These are phyloP conservation scores for Musa beccarii DNA, from an alignment of 176 grass and related monocot genomes.

Conservation along the genomic window DNA sequence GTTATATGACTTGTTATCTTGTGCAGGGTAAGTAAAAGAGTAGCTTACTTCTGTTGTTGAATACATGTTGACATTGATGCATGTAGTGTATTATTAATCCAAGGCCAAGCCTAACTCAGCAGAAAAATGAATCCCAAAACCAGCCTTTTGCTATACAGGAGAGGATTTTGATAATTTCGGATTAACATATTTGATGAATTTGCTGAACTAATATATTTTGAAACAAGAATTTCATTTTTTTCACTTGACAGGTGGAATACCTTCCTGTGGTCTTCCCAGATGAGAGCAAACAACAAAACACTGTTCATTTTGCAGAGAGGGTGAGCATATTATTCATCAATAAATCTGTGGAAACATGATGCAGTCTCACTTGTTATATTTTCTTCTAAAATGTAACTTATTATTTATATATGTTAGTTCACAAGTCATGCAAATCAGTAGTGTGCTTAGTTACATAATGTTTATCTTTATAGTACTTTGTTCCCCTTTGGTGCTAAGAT, in stretches of 20 bases:
- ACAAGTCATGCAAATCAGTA: too few species aligned
- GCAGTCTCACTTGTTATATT: background rate
- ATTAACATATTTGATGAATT: background rate
- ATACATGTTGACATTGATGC: too few species aligned
- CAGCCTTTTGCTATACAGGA: background rate
- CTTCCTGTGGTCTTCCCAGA: constrained; percentile 73
- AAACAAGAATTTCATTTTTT: constrained; percentile 6
- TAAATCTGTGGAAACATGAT: background rate
- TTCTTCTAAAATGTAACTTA: background rate
- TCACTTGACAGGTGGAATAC: constrained; percentile 72
- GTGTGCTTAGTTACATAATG: background rate
- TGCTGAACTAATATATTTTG: background rate
- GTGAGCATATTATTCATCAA: constrained; percentile 25
- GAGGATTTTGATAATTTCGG: background rate
- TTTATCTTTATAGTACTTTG: background rate
- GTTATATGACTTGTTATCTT: too few species aligned
- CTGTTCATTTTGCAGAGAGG: constrained; percentile 59
- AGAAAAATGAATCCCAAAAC: background rate
- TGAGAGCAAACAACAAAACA: constrained; percentile 77
- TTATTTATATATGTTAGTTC: too few species aligned
- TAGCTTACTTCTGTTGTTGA: too few species aligned
- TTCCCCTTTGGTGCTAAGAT: too few species aligned
- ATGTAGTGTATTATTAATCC: too few species aligned
- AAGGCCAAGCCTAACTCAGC: background rate
- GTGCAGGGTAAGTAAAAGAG: too few species aligned